These are phyloP conservation scores for Candida sp. DNA, from an alignment of 1,139 yeast genomes.

Conservation along the genomic window DNA sequence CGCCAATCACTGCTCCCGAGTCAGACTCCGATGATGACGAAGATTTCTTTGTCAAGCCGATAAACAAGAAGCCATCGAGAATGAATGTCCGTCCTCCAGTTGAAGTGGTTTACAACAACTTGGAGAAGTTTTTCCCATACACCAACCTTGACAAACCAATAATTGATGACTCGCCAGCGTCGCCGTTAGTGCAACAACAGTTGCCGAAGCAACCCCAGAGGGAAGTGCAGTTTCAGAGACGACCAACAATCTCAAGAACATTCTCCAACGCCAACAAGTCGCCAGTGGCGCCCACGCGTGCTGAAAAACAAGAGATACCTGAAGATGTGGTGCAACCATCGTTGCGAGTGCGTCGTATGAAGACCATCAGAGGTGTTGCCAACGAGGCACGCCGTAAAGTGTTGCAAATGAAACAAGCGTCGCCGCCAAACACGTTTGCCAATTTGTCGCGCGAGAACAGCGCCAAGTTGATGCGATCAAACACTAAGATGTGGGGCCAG, in stretches of 20 bases:
- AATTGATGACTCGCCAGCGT: constrained; percentile 75
- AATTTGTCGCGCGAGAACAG: constrained; percentile 13
- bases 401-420: constrained; percentile 33
- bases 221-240: constrained; percentile 17
- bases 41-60: constrained; percentile 33
- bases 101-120: constrained; percentile 88
- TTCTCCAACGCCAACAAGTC: constrained; percentile 53
- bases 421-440: constrained; percentile 15
- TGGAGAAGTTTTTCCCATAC: constrained; percentile 91
- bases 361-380: constrained; percentile 91
- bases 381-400: constrained; percentile 77
- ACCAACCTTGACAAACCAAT: constrained; percentile 94
- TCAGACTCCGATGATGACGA: constrained; percentile 9
- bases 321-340: constrained; percentile 30
- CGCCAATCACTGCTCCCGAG: not conserved
- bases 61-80: constrained; percentile 13
- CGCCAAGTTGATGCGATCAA: constrained; percentile 58
- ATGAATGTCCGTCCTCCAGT: constrained; percentile 87
- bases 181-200: constrained; percentile 34
- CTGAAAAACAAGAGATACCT: not conserved
- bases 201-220: not conserved
- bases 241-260: constrained; percentile 48
- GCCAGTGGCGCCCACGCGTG: constrained; percentile 29
- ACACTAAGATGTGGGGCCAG: constrained; percentile 99
- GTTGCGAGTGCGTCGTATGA: constrained; percentile 54